Conservation (phyloP, 129 eudicot genomes). For the Helianthus tuberosus region DNA sequence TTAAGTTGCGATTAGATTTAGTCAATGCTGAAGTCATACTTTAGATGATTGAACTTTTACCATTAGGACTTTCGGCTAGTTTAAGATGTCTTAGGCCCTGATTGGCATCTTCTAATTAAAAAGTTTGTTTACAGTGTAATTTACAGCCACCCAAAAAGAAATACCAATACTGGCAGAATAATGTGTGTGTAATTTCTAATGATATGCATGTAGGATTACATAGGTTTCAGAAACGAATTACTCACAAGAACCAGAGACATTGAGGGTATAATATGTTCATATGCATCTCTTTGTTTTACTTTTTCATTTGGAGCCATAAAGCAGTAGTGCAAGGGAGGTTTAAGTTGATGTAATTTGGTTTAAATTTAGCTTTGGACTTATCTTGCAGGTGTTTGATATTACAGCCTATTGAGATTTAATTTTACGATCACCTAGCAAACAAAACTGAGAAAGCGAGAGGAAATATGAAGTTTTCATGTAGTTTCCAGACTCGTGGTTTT, state of each 20-base stretch:
- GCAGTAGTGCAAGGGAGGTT: background rate
- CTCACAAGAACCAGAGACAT: background rate
- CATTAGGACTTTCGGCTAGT: background rate
- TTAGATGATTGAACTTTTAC: background rate
- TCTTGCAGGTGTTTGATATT: slow-evolving; percentile 47
- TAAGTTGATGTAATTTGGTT: no score
- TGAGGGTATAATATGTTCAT: background rate
- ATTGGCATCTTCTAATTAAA: no score
- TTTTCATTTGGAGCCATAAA: slow-evolving; percentile 10
- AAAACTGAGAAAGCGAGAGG: slow-evolving; percentile 14
- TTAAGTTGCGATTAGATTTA: background rate
- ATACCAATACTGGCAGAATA: background rate
- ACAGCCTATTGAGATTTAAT: slow-evolving; percentile 33
- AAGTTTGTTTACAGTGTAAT: no score
- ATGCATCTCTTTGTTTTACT: slow-evolving; percentile 5
- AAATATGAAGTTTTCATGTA: slow-evolving; percentile 49
- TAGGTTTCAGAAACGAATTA: background rate
- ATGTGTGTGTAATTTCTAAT: background rate
- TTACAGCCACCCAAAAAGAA: background rate
- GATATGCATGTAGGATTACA: background rate
- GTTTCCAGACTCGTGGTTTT: slow-evolving; percentile 38
- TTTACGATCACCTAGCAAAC: slow-evolving; percentile 11
- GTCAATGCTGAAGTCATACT: no score
- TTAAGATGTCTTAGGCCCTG: no score
- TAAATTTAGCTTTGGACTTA: background rate